Evolutionary conservation across 331 rosid species (phyloP), one percentile per base, ranked within the genome.

Genomic region (Dryas integrifolia): DNA sequence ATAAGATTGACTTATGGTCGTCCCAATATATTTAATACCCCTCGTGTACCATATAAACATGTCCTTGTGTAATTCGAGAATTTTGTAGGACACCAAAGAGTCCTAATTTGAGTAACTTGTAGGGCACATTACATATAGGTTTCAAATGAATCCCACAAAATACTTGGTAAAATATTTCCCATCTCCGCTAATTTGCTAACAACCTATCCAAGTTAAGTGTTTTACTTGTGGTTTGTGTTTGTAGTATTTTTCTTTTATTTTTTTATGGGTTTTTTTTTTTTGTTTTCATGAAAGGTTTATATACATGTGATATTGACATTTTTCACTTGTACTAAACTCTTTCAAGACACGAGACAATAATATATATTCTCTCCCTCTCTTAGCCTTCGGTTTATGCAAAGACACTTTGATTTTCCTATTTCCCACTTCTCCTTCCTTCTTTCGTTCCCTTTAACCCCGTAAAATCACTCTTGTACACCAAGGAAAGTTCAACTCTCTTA

Each of bases 401-500:
- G 14, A 52, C 35, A 66, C 56, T 48, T 59, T 12, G 57, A 57
- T 77, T 81, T 73, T 59, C 40, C 26, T 48, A n/a, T 24, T 78
- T 72, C 79, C 8, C 35, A 26, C 60, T 69, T 76, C 70, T 73
- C 35, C 47, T 24, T 60, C 58, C 57, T 46, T 40, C 45, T 47
- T 50, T 24, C 44, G 9, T 26, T 40, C 24, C 48, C 51, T 58
- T 59, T 59, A 30, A 56, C 50, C 76, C 66, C 64, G 49, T 53
- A 60, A 73, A 69, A 48, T 71, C 74, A 68, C 50, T 72, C 13
- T 47, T 72, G 39, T 13, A 48, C 24, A 10, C 61, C 70, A 77
- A 65, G 65, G 58, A 77, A 69, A 73, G 71, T 69, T 76, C 24
- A 18, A 65, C 75, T 76, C 82, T 73, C 47, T 68, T 72, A 38